phyloP scores from a whole-genome alignment of 2,329 filamentous ascomycete genomes.

The Fusarium oxysporum region DNA sequence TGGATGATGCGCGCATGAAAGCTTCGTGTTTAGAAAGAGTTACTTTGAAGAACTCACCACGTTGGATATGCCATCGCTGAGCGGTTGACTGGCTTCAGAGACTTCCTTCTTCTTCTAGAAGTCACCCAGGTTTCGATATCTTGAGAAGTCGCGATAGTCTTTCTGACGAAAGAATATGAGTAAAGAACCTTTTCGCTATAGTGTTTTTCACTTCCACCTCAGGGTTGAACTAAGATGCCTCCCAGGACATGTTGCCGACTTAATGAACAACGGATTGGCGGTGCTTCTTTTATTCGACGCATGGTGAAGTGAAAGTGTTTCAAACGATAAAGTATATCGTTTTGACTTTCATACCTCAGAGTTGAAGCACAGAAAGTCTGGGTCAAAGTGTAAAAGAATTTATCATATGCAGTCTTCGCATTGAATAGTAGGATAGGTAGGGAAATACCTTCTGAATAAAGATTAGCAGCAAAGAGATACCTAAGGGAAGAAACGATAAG shows the following conservation, averaged over 20 bases:
- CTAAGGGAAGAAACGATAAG: conserved; percentile 37
- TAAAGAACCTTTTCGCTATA: background rate
- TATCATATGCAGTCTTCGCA: background rate
- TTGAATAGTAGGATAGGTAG: background rate
- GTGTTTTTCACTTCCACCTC: background rate
- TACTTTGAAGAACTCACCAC: background rate
- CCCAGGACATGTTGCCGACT: background rate
- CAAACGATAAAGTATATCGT: background rate
- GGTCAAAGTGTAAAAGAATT: background rate
- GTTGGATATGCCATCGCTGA: background rate
- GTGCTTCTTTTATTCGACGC: fast-evolving
- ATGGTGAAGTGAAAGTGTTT: background rate
- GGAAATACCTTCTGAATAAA: conserved; percentile 76
- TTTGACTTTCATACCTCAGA: background rate
- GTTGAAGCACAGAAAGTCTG: background rate
- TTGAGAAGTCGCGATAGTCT: background rate
- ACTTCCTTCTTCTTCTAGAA: background rate
- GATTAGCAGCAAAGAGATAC: conserved; percentile 84
- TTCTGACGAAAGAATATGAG: background rate
- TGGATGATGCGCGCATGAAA: background rate
- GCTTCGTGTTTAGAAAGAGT: background rate
- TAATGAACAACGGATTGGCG: no score
- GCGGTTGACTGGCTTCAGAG: background rate
- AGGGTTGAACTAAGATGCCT: background rate
- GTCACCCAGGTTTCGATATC: background rate